A percentile compares a stretch with the other conserved stretches of the same genome.
phyloP scores from a whole-genome alignment of 2,329 filamentous ascomycete genomes.

The Zymoseptoria brevis region DNA sequence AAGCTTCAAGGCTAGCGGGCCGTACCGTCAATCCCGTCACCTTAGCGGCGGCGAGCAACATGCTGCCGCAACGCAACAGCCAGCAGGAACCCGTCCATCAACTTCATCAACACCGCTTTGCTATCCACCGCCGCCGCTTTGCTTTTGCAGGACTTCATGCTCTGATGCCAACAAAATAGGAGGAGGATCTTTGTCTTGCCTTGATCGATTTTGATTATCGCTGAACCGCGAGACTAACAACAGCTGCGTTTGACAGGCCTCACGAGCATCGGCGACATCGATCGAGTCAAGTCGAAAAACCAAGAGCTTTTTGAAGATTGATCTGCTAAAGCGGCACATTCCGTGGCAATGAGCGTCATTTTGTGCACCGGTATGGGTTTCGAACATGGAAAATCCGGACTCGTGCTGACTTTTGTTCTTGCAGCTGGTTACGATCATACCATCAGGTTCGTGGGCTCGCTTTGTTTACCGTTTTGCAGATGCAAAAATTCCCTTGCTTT shows the following conservation, averaged over 20 bases:
- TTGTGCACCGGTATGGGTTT: constrained; percentile 48
- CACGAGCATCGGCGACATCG: neutral
- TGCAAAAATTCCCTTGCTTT: neutral
- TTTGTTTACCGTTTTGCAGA: neutral
- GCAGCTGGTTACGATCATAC: constrained; percentile 66
- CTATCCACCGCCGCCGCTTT: neutral
- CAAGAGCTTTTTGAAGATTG: neutral
- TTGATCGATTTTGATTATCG: neutral
- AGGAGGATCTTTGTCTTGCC: neutral
- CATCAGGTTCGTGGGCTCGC: constrained; percentile 50
- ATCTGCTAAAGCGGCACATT: neutral
- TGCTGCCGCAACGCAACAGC: no score
- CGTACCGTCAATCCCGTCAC: neutral
- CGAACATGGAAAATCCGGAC: no score
- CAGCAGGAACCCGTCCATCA: neutral
- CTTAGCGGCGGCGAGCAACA: neutral
- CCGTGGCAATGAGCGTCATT: constrained; percentile 53
- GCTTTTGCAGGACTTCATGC: neutral
- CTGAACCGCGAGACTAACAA: neutral
- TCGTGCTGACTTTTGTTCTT: constrained; percentile 2
- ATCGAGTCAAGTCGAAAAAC: neutral
- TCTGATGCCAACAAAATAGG: neutral
- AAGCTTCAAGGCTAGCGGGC: neutral
- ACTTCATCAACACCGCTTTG: neutral
- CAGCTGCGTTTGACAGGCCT: neutral